A percentile compares a stretch with the other conserved stretches of the same genome.
Evolutionary conservation across 441 rosid genomes (phyloP).

Genomic region (Populus hybrid): DNA sequence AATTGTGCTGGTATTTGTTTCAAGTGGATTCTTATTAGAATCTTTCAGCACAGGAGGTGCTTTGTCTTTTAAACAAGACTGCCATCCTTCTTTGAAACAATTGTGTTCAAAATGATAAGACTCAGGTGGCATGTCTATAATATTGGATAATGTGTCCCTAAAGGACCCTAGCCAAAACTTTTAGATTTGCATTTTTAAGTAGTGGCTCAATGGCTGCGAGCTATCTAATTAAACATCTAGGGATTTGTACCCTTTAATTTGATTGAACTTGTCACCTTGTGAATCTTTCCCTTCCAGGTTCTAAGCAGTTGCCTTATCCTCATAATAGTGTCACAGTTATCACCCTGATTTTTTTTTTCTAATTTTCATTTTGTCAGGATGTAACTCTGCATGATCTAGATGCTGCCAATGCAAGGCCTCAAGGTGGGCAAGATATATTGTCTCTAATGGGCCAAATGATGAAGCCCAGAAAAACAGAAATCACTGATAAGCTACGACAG

Average conservation of each 20-base stretch:
- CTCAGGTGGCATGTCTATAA: background rate
- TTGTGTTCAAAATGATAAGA: background rate
- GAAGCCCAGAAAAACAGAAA: slow-evolving; percentile 98
- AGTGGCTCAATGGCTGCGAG: background rate
- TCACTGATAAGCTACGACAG: slow-evolving; percentile 92
- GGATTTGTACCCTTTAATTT: background rate
- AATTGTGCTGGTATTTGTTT: background rate
- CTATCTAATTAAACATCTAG: background rate
- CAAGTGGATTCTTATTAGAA: background rate
- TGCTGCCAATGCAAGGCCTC: slow-evolving; percentile 99
- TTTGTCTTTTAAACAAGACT: background rate
- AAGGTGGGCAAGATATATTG: slow-evolving; percentile 97
- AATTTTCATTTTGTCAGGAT: slow-evolving; percentile 47
- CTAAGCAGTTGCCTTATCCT: background rate
- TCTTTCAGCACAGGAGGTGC: background rate
- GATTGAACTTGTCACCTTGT: background rate
- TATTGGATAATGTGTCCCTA: background rate
- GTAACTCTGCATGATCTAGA: slow-evolving; percentile 97
- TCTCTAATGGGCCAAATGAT: slow-evolving; percentile 99
- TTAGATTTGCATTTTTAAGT: background rate
- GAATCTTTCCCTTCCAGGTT: background rate
- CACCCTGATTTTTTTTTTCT: background rate
- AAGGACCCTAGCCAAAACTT: background rate
- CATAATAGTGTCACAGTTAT: background rate
- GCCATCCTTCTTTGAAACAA: background rate